Percentiles rank a stretch among this genome's conserved stretches.
phyloP scores from a whole-genome alignment of 2,329 filamentous ascomycete genomes.

The Domatiomyces catenatus region DNA sequence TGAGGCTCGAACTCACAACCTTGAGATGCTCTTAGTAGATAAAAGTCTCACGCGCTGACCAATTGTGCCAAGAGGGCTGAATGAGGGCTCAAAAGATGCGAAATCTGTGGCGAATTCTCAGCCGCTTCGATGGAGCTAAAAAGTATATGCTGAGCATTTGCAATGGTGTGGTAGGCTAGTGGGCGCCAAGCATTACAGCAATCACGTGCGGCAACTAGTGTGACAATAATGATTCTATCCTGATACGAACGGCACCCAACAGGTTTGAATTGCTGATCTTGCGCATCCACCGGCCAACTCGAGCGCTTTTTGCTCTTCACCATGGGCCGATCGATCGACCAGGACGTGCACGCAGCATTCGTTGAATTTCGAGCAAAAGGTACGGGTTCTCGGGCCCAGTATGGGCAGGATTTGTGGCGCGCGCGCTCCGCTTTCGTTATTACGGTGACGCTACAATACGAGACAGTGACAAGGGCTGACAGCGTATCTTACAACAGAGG shows the following conservation, averaged over 20 bases:
- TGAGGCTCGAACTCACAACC: constrained; percentile 16
- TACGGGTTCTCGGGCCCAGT: constrained; percentile 3
- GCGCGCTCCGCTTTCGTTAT: constrained; percentile 3
- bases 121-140: not conserved
- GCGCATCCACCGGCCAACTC: not conserved
- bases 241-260: not conserved
- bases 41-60: constrained; percentile 18
- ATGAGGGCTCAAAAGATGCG: not conserved
- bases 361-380: constrained; percentile 39
- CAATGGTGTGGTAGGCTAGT: not conserved
- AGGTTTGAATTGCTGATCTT: not conserved
- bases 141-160: not conserved
- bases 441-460: constrained; percentile 4
- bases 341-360: constrained; percentile 38
- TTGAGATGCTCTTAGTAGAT: constrained; percentile 13
- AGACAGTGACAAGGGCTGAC: constrained; percentile 33
- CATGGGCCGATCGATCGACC: constrained; percentile 38
- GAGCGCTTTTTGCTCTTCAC: constrained; percentile 4
- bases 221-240: not conserved
- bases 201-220: not conserved
- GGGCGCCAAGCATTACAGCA: not conserved
- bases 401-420: not conserved
- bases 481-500: constrained; percentile 13
- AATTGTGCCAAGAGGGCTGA: constrained; percentile 15
- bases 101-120: not conserved